Evolutionary conservation across 768 basidiomycete species (phyloP).

Genomic region (Leccinum subgranulosum): DNA sequence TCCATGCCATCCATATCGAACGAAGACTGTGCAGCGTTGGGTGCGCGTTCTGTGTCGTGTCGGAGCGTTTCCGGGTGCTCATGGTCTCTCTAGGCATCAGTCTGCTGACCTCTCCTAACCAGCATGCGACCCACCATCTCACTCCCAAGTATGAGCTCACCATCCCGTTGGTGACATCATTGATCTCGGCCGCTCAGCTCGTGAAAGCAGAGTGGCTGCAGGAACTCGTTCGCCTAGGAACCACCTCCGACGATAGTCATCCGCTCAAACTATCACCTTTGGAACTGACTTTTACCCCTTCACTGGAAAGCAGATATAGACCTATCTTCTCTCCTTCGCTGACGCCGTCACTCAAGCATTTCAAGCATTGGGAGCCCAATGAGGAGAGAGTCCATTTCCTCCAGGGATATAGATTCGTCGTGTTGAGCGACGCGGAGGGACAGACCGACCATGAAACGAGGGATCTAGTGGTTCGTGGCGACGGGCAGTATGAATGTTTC

Average conservation of each 20-base stretch:
- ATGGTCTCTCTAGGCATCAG: constrained; percentile 44
- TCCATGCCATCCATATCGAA: constrained; percentile 36
- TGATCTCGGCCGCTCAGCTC: constrained; percentile 55
- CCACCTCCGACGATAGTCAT: constrained; percentile 31
- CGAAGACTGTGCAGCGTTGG: constrained; percentile 49
- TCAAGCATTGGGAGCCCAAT: constrained; percentile 65
- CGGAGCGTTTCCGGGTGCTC: not conserved
- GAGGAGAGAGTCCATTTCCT: constrained; percentile 60
- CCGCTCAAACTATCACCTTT: constrained; percentile 36
- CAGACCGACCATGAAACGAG: constrained; percentile 46
- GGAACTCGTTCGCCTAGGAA: constrained; percentile 55
- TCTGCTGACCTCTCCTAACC: constrained; percentile 42
- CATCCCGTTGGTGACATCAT: constrained; percentile 50
- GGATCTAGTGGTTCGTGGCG: constrained; percentile 54
- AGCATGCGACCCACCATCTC: constrained; percentile 64
- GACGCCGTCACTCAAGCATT: constrained; percentile 43
- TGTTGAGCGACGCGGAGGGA: constrained; percentile 54
- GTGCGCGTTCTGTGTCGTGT: constrained; percentile 34
- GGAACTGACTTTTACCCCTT: constrained; percentile 51
- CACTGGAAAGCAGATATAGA: constrained; percentile 51
- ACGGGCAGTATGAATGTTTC: constrained; percentile 62
- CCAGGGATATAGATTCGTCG: constrained; percentile 52
- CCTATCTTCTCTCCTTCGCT: constrained; percentile 56
- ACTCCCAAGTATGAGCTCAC: constrained; percentile 48
- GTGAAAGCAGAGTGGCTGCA: constrained; percentile 68